A percentile compares a stretch with the other conserved stretches of the same genome.
Conservation (phyloP, 2,329 filamentous ascomycete genomes). For the Truncatella angustata region DNA sequence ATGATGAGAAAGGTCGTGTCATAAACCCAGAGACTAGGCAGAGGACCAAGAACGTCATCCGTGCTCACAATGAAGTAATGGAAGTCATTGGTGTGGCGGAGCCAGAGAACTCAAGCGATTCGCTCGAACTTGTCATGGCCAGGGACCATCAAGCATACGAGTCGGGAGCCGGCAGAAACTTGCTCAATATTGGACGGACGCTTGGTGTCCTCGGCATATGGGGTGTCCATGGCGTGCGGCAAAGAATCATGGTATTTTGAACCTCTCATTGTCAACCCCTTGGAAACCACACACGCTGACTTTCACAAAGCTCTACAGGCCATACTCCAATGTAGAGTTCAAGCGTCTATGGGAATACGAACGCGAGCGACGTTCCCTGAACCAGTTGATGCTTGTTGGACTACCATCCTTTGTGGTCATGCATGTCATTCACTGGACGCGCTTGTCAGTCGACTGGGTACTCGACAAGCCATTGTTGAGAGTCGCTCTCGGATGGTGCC, state of each 20-base stretch:
- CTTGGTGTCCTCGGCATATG: constrained; percentile 45
- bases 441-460: constrained; percentile 10
- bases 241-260: constrained; percentile 55
- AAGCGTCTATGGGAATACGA: constrained; percentile 39
- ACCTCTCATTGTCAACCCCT: constrained; percentile 13
- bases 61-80: constrained; percentile 64
- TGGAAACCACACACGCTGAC: neutral
- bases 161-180: constrained; percentile 39
- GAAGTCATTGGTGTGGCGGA: constrained; percentile 61
- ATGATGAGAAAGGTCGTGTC: constrained; percentile 55
- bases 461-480: constrained; percentile 23
- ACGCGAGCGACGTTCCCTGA: constrained; percentile 28
- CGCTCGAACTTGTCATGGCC: constrained; percentile 35
- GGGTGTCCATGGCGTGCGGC: constrained; percentile 51
- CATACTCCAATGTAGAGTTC: constrained; percentile 48
- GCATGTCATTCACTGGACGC: constrained; percentile 15
- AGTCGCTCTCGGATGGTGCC: constrained; percentile 34
- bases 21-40: constrained; percentile 53
- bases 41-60: constrained; percentile 56
- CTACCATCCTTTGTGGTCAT: constrained; percentile 37
- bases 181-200: constrained; percentile 33
- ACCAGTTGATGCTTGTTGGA: constrained; percentile 34
- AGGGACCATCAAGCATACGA: constrained; percentile 47
- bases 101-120: constrained; percentile 46
- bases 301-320: constrained; percentile 45